These are phyloP conservation scores for Botrytis tulipae DNA, from an alignment of 2,329 filamentous ascomycete species.

Conservation along the genomic window DNA sequence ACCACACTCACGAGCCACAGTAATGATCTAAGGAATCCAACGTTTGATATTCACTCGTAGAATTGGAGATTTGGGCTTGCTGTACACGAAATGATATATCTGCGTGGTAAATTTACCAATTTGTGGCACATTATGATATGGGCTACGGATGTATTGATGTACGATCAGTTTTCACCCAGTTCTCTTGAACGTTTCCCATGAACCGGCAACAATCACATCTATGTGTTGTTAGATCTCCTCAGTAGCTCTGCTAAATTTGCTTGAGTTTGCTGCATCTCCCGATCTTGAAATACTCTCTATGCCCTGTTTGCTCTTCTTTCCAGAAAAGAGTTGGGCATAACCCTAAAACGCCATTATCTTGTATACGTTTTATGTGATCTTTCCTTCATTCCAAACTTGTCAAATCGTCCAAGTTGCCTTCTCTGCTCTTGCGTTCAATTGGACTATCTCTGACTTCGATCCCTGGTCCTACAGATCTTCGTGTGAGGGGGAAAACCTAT, in stretches of 20 bases:
- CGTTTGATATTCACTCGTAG: not conserved
- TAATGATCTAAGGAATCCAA: not conserved
- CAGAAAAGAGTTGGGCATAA: constrained; percentile 22
- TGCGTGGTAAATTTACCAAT: not conserved
- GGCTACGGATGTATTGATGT: not conserved
- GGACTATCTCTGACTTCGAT: constrained; percentile 74
- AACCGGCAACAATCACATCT: not conserved
- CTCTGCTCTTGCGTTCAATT: constrained; percentile 43
- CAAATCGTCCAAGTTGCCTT: constrained; percentile 59
- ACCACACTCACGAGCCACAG: not conserved
- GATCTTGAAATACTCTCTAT: not conserved
- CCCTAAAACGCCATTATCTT: constrained; percentile 31
- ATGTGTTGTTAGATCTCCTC: not conserved
- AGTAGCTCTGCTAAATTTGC: not conserved
- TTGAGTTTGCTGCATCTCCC: not conserved
- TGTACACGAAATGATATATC: not conserved
- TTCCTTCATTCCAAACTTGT: constrained; percentile 49
- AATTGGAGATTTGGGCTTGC: not conserved
- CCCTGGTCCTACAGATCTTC: constrained; percentile 70
- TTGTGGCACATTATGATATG: not conserved
- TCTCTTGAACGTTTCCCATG: not conserved
- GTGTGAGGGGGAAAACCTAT: constrained; percentile 37
- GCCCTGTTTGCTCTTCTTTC: not conserved
- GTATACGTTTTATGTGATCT: not conserved
- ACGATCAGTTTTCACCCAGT: not conserved